phyloP scores from a whole-genome alignment of 768 basidiomycete genomes.

The Baorangia bicolor region DNA sequence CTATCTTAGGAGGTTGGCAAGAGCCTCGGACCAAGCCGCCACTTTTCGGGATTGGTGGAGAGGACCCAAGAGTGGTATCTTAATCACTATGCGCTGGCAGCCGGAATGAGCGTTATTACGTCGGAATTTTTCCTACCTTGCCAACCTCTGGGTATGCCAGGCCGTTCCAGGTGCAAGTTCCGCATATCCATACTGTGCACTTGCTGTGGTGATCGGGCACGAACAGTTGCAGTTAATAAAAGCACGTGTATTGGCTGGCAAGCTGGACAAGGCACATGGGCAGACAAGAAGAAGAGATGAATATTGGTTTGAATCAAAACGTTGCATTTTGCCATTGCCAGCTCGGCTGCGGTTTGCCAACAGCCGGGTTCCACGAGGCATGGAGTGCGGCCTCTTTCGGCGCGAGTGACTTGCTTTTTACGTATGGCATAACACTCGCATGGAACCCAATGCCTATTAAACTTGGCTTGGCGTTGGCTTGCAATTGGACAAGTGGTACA shows the following conservation, averaged over 20 bases:
- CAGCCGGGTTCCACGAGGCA: conserved; percentile 19
- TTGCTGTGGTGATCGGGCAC: neutral
- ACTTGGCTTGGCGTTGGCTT: conserved; percentile 5
- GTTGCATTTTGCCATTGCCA: conserved; percentile 1
- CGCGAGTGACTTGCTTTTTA: neutral
- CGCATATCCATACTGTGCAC: neutral
- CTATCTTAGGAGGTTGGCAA: neutral
- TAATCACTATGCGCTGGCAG: too few species aligned
- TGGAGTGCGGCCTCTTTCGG: neutral
- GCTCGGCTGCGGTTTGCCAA: conserved; percentile 15
- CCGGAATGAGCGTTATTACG: neutral
- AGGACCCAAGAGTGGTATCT: neutral
- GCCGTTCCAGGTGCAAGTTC: neutral
- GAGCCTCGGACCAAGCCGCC: neutral
- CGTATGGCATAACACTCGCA: neutral
- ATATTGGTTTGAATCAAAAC: conserved; percentile 5
- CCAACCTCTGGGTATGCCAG: conserved; percentile 9
- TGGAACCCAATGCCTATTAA: neutral
- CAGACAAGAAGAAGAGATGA: neutral
- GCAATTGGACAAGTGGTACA: neutral
- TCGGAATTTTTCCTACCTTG: neutral
- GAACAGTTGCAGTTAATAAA: neutral
- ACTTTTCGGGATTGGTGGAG: neutral
- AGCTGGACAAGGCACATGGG: neutral
- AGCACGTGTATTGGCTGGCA: neutral